These are phyloP conservation scores for Auricularia auricula-judae DNA, from an alignment of 768 basidiomycete genomes.

Conservation along the genomic window DNA sequence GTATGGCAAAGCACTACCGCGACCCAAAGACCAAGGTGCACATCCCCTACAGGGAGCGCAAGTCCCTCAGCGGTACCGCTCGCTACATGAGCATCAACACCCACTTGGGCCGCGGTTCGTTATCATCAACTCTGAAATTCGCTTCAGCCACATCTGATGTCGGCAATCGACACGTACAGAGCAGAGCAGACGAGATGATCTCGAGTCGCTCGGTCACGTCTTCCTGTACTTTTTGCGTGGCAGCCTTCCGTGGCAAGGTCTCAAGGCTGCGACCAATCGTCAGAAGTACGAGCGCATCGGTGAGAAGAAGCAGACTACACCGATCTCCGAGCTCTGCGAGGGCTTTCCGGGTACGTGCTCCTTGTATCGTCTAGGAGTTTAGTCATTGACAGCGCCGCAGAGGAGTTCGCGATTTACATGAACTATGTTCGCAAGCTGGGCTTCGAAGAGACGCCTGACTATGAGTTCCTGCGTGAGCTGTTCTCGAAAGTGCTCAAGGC, in stretches of 20 bases:
- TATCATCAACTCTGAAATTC: neutral
- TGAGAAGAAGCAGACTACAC: conserved; percentile 94
- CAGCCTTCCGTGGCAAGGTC: conserved; percentile 94
- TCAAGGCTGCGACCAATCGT: conserved; percentile 97
- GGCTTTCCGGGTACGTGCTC: conserved; percentile 77
- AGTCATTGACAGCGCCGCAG: conserved; percentile 28
- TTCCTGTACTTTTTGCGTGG: conserved; percentile 99
- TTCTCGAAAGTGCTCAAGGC: conserved; percentile 89
- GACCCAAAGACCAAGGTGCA: conserved; percentile 97
- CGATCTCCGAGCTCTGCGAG: conserved; percentile 87
- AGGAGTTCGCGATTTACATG: conserved; percentile 98
- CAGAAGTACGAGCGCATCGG: conserved; percentile 99
- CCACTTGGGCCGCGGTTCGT: conserved; percentile 77
- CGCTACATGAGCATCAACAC: conserved; percentile 99
- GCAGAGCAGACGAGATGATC: conserved; percentile 82
- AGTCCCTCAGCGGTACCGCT: conserved; percentile 91
- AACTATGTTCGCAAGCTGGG: conserved; percentile 98
- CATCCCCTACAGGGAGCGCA: conserved; percentile 98
- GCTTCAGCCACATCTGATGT: neutral
- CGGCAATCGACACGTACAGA: conserved; percentile 17
- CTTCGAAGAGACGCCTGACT: conserved; percentile 95
- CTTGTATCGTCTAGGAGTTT: conserved; percentile 1
- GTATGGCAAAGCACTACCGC: conserved; percentile 99
- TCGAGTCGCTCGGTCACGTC: conserved; percentile 95
- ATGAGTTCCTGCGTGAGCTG: conserved; percentile 92